Conservation (phyloP, 2,329 filamentous ascomycete genomes). For the Chaetomiaceae sp. region DNA sequence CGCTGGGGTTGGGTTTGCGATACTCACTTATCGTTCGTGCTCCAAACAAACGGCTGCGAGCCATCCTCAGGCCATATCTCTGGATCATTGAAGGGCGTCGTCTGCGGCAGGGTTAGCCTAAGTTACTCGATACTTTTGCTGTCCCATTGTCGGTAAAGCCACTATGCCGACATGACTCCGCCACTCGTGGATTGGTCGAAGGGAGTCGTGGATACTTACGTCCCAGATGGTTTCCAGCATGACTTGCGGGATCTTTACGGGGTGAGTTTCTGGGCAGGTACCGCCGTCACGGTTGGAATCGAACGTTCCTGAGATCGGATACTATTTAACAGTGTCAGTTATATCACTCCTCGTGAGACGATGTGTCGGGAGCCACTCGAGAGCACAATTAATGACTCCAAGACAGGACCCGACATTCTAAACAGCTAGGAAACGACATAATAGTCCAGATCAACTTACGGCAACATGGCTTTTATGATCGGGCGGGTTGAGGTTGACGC, state of each 20-base stretch:
- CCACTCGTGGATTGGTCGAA: not conserved
- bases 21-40: conserved; percentile 15
- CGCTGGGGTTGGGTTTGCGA: conserved; percentile 1
- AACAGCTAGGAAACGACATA: too few relatives aligned
- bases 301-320: conserved; percentile 7
- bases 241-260: conserved; percentile 38
- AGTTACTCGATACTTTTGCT: not conserved
- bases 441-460: too few relatives aligned
- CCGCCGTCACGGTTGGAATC: conserved; percentile 8
- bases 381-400: too few relatives aligned
- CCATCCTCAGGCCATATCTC: conserved; percentile 15
- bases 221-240: conserved; percentile 33
- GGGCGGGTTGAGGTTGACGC: conserved; percentile 43
- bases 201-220: conserved; percentile 22
- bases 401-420: too few relatives aligned
- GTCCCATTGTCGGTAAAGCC: not conserved
- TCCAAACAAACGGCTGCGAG: conserved; percentile 19
- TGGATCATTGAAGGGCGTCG: conserved; percentile 9
- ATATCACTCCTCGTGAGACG: too few relatives aligned
- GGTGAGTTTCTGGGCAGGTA: conserved; percentile 35
- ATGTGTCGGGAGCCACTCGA: too few relatives aligned
- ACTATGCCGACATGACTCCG: too few relatives aligned
- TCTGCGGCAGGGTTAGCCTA: not conserved
- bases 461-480: conserved; percentile 37
- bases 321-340: too few relatives aligned